Evolutionary conservation across 2,329 filamentous ascomycete genomes (phyloP), one percentile per base, ranked within the genome.

Genomic region (Penicillium sclerotiorum): DNA sequence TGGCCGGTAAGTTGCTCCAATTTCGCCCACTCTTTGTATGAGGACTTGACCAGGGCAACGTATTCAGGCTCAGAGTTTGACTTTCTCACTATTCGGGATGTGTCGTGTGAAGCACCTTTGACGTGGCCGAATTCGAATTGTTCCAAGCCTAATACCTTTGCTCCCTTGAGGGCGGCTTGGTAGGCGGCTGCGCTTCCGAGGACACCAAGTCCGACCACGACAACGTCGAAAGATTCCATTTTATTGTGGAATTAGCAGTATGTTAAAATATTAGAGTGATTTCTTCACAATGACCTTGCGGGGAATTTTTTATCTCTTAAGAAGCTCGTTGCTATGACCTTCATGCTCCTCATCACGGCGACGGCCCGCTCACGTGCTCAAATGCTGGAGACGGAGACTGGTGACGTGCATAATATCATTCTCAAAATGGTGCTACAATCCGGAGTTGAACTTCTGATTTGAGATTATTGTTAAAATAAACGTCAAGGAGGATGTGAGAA

Each of bases 41-140:
- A 62, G 5, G 49, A 80, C 70, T 54, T 77, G 70, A 18, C 79
- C 72, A n/a, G 74, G 67, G 47, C 78, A 1, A 65, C 63, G 37
- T 57, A 63, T 45, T 66, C 60, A 0, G 63, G 59, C 7, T 53
- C 22, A 17, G 48, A 49, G 17, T 66, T 58, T 8, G 63, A 62
- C 5, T 60, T 66, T 15, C 63, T 45, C 5, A 66, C 53, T 41
- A 65, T 65, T 1, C 63, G 59, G 1, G 63, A 66, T 2, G 63
- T 66, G 45, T 66, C 63, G 41, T 65, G 63, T 5, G 63, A 65
- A 17, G 63, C 60, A 4, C 63, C 63, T 13, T 48, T 53, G 11
- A 66, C 63, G 39, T 66, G 61, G 12, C 63, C 61, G 1, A 66
- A 38, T 38, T 66, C 63, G 37, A 63, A 66, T 35, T 66, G 62